Conservation (phyloP, 202 grass and related monocot genomes). For the Musa balbisiana region DNA sequence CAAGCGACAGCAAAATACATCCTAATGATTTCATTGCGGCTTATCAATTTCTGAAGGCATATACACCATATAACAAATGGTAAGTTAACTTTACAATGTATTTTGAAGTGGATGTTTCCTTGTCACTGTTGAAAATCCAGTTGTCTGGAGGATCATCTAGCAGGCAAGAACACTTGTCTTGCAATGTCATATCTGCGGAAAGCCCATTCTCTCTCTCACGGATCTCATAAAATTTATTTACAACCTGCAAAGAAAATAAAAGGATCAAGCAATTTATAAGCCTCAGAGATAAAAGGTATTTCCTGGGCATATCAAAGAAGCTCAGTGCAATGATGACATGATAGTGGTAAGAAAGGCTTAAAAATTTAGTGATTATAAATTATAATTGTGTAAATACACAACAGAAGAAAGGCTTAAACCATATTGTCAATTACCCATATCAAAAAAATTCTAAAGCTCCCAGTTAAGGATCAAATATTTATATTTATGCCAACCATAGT, state of each 20-base stretch:
- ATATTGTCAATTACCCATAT: no score
- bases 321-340: neutral
- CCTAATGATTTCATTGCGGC: conserved; percentile 14
- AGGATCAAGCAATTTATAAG: neutral
- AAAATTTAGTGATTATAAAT: neutral
- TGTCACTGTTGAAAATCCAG: conserved; percentile 75
- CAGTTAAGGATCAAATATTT: no score
- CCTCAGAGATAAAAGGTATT: neutral
- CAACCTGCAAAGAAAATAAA: conserved; percentile 53
- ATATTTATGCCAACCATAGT: neutral
- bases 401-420: neutral
- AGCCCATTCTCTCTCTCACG: conserved; percentile 49
- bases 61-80: conserved; percentile 21
- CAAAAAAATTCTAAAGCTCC: no score
- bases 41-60: conserved; percentile 15
- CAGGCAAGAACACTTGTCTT: conserved; percentile 68
- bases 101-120: conserved; percentile 76
- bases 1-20: neutral
- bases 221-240: conserved; percentile 76
- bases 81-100: conserved; percentile 90
- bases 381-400: neutral
- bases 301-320: neutral
- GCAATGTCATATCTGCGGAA: conserved; percentile 37
- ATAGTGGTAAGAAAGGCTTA: neutral
- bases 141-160: conserved; percentile 64